Percentiles rank a stretch among this genome's conserved stretches.
Conservation (phyloP, 768 basidiomycete species). For the Cystofilobasidium macerans region DNA sequence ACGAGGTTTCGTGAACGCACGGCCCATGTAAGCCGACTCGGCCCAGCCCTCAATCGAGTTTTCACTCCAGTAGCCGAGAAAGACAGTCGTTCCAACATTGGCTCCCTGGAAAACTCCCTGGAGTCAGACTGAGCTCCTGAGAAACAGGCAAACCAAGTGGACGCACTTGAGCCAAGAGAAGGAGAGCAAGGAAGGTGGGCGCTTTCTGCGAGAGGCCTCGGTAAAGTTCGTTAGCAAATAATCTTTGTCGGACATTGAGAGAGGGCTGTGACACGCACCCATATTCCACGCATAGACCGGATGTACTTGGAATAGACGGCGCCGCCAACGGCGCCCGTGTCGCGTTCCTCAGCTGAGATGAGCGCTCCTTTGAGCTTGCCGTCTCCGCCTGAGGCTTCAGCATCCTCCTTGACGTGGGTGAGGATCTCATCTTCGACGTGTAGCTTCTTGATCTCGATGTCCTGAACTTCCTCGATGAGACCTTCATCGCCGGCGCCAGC, state of each 20-base stretch:
- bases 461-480: no score
- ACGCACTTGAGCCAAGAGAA: slow-evolving; percentile 46
- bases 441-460: no score
- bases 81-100: slow-evolving; percentile 51
- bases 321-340: slow-evolving; percentile 47
- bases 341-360: slow-evolving; percentile 40
- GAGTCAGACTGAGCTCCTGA: background rate
- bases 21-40: background rate
- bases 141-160: slow-evolving; percentile 40
- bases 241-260: no score
- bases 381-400: slow-evolving; percentile 42
- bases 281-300: slow-evolving; percentile 43
- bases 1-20: background rate
- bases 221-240: no score
- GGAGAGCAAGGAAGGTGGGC: slow-evolving; percentile 43
- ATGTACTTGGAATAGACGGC: slow-evolving; percentile 46
- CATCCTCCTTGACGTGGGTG: slow-evolving; percentile 33
- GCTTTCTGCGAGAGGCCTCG: no score
- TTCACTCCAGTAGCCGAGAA: slow-evolving; percentile 44
- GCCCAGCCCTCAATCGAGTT: slow-evolving; percentile 6
- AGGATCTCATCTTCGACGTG: slow-evolving; percentile 31
- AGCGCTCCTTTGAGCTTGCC: no score
- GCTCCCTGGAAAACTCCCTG: background rate
- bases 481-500: no score
- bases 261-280: slow-evolving; percentile 22